Conservation (phyloP, 1,284 basidiomycete genomes). For the Leccinum cinnamomeum region DNA sequence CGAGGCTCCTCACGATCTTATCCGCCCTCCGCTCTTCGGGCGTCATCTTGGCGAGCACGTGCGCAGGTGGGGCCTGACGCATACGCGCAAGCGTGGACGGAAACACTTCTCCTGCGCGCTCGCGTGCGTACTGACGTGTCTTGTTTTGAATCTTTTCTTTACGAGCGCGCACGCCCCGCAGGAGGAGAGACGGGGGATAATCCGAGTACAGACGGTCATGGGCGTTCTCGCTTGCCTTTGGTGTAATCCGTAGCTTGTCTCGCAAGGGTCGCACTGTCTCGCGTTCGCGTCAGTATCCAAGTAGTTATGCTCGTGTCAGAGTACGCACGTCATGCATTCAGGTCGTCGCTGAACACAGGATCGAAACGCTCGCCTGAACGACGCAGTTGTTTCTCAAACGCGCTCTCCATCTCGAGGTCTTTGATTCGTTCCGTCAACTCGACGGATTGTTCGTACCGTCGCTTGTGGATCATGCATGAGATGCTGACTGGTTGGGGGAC, state of each 20-base stretch:
- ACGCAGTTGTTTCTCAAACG: conserved; percentile 51
- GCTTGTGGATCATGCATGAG: conserved; percentile 63
- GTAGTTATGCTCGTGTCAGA: neutral
- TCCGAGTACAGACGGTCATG: conserved; percentile 41
- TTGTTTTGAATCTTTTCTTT: conserved; percentile 60
- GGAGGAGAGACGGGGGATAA: conserved; percentile 49
- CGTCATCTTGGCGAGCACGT: conserved; percentile 54
- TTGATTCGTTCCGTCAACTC: conserved; percentile 38
- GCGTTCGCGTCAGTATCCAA: conserved; percentile 11
- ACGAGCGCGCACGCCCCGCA: conserved; percentile 52
- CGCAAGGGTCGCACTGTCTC: conserved; percentile 26
- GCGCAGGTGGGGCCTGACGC: conserved; percentile 59
- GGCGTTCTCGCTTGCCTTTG: conserved; percentile 40
- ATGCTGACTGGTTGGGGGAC: conserved; percentile 73
- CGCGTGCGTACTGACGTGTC: conserved; percentile 56
- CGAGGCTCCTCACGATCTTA: conserved; percentile 47
- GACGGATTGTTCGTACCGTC: conserved; percentile 40
- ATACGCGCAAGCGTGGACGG: conserved; percentile 46
- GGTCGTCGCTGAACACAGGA: conserved; percentile 24
- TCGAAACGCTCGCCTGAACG: conserved; percentile 11
- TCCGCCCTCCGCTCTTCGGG: conserved; percentile 47
- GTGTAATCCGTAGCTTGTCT: conserved; percentile 30
- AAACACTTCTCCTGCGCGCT: conserved; percentile 59
- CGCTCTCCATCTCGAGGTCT: conserved; percentile 53
- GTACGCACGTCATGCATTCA: conserved; percentile 32